phyloP scores from a whole-genome alignment of 108 stramenopile genomes.

The Stephanodiscus triporus region DNA sequence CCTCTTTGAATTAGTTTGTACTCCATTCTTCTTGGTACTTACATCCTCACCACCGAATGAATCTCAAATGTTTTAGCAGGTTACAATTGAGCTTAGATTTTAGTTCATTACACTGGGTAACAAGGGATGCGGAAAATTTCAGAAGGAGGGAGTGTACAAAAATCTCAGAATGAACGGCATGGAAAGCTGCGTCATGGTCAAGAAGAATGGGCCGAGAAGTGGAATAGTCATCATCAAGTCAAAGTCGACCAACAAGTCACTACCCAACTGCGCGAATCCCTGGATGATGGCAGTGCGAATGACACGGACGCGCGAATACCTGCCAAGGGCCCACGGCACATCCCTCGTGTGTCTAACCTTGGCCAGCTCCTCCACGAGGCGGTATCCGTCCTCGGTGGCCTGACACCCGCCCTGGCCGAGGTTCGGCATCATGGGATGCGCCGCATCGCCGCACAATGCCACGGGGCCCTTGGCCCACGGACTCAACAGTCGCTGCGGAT shows the following conservation, averaged over 20 bases:
- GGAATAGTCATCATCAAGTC: conserved; percentile 95
- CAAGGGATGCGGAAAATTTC: conserved; percentile 19
- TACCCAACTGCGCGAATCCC: conserved; percentile 87
- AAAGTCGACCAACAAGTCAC: conserved; percentile 91
- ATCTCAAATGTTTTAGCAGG: too few species aligned
- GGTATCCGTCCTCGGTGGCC: conserved; percentile 95
- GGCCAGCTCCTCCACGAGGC: conserved; percentile 89
- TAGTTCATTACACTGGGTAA: background rate
- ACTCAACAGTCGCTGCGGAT: conserved; percentile 62
- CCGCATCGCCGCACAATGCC: conserved; percentile 94
- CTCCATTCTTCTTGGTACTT: too few species aligned
- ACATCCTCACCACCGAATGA: too few species aligned
- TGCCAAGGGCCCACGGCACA: conserved; percentile 64
- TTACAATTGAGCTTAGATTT: background rate
- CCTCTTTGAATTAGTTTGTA: too few species aligned
- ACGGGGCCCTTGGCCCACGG: conserved; percentile 92
- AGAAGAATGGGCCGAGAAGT: conserved; percentile 90
- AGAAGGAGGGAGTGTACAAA: conserved; percentile 89
- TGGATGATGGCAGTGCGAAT: conserved; percentile 87
- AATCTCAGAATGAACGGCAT: conserved; percentile 92
- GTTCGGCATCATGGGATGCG: conserved; percentile 96
- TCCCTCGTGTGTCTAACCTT: conserved; percentile 76
- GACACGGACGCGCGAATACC: conserved; percentile 75
- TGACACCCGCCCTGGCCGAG: conserved; percentile 96
- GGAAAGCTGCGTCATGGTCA: conserved; percentile 88